Percentiles rank a stretch among this genome's conserved stretches.
These are phyloP conservation scores for Tanacetum coccineum DNA, from an alignment of 129 eudicot genomes.

Conservation along the genomic window DNA sequence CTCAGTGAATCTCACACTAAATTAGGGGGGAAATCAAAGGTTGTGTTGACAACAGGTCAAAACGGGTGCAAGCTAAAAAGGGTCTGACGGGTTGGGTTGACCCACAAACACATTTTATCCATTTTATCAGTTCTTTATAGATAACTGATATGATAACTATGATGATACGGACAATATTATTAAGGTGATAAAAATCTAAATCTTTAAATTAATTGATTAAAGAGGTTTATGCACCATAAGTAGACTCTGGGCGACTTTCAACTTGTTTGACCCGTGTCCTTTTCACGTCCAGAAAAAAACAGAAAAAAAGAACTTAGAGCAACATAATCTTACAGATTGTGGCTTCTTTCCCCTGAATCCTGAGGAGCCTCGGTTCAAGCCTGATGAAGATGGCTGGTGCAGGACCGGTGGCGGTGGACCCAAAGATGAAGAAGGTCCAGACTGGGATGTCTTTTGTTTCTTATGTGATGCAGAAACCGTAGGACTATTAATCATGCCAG, in stretches of 20 bases:
- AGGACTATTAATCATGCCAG: conserved; percentile 49
- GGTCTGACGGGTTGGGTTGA: not conserved
- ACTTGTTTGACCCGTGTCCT: not conserved
- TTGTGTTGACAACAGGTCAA: not conserved
- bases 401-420: conserved; percentile 64
- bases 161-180: not conserved
- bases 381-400: conserved; percentile 58
- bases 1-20: conserved; percentile 3
- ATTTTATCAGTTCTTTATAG: not conserved
- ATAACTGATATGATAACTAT: not conserved
- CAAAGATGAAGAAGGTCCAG: conserved; percentile 56
- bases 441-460: conserved; percentile 63
- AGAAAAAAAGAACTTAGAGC: not conserved
- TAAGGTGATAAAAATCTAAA: not conserved
- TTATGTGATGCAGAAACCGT: conserved; percentile 71
- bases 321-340: conserved; percentile 48
- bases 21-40: too few relatives aligned
- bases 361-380: conserved; percentile 58
- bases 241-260: not conserved
- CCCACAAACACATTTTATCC: not conserved
- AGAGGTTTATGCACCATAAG: not conserved
- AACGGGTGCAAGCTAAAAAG: not conserved
- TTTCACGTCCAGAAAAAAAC: conserved; percentile 4
- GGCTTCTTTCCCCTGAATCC: conserved; percentile 69
- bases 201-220: not conserved